Evolutionary conservation across 345 rosid species (phyloP), one percentile per base, ranked within the genome.

Genomic region (Linum usitatissimum): DNA sequence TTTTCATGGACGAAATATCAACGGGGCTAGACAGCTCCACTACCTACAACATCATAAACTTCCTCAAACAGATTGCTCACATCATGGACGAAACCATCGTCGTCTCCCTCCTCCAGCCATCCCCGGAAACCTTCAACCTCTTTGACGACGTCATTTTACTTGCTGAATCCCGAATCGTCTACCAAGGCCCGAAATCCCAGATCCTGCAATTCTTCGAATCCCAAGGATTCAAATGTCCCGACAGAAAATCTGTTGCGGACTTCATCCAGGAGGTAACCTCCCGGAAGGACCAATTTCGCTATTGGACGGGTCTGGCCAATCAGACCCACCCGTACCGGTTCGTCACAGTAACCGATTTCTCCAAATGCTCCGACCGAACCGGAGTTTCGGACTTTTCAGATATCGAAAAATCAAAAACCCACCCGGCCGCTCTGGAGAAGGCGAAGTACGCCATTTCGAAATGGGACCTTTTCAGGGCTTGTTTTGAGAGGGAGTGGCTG

Each of bases 1-100:
- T 83, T 62, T 79, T 77, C 71, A 81, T 84, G 86, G 86, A 84
- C 66, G 90, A 79, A 45, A 79, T 81, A 78, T 84, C 86, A 48
- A 84, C 86, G 2, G 86, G 86, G 48, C 56, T 84, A 18, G 90
- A 84, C 68, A 84, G 90, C 60, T 80, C 87, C 17, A 82, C 85
- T n/a, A 82, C 85, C 39, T 84, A 63, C 64, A 85, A 84, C 59
- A 82, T 82, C 57, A 72, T 78, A 18, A 75, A 69, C 63, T 78
- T 67, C 60, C 69, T 82, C 85, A 78, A 77, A 60, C 86, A 84
- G 63, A 82, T 82, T 81, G 90, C 78, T 62, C 90, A 77, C 17
- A 79, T 80, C 66, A 80, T 76, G 81, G 85, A 82, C 55, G 75
- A 77, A 18, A 84, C 86, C 4, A 79, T 78, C 81, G 62, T 80